phyloP scores from a whole-genome alignment of 2,329 filamentous ascomycete genomes.

The Coleophoma crateriformis region DNA sequence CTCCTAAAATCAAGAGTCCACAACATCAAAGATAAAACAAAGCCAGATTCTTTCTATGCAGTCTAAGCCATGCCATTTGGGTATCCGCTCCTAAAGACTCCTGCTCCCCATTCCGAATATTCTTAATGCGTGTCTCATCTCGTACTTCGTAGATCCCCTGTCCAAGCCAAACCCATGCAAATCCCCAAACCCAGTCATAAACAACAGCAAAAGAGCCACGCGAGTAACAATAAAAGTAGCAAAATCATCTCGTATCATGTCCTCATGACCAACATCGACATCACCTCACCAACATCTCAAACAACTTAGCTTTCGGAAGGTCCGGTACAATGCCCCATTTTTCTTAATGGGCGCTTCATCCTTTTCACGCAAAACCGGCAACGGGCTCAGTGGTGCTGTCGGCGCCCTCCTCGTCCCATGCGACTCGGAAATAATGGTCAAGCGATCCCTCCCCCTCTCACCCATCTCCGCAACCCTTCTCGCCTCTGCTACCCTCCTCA shows the following conservation, averaged over 20 bases:
- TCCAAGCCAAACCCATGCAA: too few species aligned
- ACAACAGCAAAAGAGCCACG: too few species aligned
- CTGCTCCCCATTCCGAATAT: too few species aligned
- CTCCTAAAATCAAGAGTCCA: too few species aligned
- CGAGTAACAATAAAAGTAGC: too few species aligned
- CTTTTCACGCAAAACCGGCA: conserved; percentile 19
- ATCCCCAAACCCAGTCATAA: too few species aligned
- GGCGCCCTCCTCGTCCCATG: conserved; percentile 19
- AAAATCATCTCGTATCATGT: not conserved
- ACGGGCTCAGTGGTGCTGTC: conserved; percentile 23
- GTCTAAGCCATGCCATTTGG: too few species aligned
- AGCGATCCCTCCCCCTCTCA: conserved; percentile 4
- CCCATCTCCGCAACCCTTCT: conserved; percentile 11
- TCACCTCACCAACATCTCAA: conserved; percentile 5
- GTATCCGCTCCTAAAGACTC: too few species aligned
- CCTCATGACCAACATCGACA: not conserved
- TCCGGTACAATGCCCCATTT: not conserved
- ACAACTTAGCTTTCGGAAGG: conserved; percentile 1
- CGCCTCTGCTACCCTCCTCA: conserved; percentile 53
- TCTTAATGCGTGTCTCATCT: too few species aligned
- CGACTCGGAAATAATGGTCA: conserved; percentile 3
- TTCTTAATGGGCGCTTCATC: not conserved
- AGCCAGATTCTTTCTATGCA: too few species aligned
- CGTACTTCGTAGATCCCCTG: too few species aligned
- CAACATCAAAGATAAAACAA: too few species aligned